Conservation (phyloP, 2,329 filamentous ascomycete genomes). For the Knufia petricola region DNA sequence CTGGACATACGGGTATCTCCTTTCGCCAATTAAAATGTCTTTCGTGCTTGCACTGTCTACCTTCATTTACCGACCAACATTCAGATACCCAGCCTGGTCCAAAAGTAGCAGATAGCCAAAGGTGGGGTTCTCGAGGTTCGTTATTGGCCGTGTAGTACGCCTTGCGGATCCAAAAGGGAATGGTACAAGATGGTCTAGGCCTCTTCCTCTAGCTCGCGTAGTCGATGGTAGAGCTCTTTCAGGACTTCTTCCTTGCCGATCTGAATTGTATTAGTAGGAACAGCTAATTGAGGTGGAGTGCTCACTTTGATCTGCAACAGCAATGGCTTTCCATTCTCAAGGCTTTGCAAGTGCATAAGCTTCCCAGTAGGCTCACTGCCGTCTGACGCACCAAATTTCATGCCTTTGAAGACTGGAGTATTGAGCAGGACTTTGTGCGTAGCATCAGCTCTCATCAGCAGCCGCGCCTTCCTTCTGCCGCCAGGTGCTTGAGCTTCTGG, state of each 20-base stretch:
- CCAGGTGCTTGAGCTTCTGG: constrained; percentile 35
- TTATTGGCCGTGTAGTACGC: no score
- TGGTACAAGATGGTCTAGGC: neutral
- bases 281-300: constrained; percentile 6
- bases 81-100: no score
- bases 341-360: constrained; percentile 54
- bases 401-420: constrained; percentile 65
- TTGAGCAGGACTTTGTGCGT: constrained; percentile 82
- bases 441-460: constrained; percentile 86
- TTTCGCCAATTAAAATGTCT: no score
- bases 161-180: no score
- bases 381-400: constrained; percentile 61
- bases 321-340: constrained; percentile 44
- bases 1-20: no score
- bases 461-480: constrained; percentile 44
- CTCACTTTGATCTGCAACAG: constrained; percentile 49
- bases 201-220: constrained; percentile 6
- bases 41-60: no score
- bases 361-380: constrained; percentile 60
- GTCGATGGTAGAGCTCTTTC: constrained; percentile 35
- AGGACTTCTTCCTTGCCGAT: constrained; percentile 36
- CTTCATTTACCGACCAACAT: no score
- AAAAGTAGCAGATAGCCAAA: no score
- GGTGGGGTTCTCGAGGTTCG: no score
- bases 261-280: constrained; percentile 19